These are phyloP conservation scores for Russula compacta DNA, from an alignment of 768 basidiomycete genomes.

Conservation along the genomic window DNA sequence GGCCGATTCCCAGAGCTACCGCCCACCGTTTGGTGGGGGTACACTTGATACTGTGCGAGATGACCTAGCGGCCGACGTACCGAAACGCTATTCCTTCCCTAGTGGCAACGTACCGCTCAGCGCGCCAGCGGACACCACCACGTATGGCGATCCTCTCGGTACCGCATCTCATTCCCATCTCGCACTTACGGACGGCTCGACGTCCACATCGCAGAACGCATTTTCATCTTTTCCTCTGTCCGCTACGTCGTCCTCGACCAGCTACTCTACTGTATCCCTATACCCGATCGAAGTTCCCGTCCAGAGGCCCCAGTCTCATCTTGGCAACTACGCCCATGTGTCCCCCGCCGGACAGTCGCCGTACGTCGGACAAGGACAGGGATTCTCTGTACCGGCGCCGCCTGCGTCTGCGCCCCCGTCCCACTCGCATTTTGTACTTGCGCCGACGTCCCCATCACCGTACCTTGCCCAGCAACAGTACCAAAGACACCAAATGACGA, in stretches of 20 bases:
- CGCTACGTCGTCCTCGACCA: slow-evolving; percentile 5
- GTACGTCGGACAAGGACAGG: slow-evolving; percentile 12
- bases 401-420: slow-evolving; percentile 15
- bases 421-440: slow-evolving; percentile 15
- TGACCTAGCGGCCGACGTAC: not conserved
- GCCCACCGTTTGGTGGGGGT: slow-evolving; percentile 10
- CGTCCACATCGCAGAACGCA: not conserved
- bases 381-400: slow-evolving; percentile 1
- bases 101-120: slow-evolving; percentile 7
- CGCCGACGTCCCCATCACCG: slow-evolving; percentile 1
- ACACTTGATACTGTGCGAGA: slow-evolving; percentile 2
- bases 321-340: slow-evolving; percentile 3
- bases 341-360: not conserved
- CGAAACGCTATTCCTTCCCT: slow-evolving; percentile 13
- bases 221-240: slow-evolving; percentile 5
- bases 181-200: not conserved
- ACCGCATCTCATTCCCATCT: slow-evolving; percentile 5
- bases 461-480: slow-evolving; percentile 1
- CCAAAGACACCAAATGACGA: not conserved
- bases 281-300: slow-evolving; percentile 8
- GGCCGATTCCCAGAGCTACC: slow-evolving; percentile 9
- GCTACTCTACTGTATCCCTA: slow-evolving; percentile 1
- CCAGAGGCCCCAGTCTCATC: slow-evolving; percentile 7
- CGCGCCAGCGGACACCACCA: not conserved
- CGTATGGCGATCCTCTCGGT: slow-evolving; percentile 4